These are phyloP conservation scores for Lecanosticta acicola DNA, from an alignment of 2,329 filamentous ascomycete genomes.

Conservation along the genomic window DNA sequence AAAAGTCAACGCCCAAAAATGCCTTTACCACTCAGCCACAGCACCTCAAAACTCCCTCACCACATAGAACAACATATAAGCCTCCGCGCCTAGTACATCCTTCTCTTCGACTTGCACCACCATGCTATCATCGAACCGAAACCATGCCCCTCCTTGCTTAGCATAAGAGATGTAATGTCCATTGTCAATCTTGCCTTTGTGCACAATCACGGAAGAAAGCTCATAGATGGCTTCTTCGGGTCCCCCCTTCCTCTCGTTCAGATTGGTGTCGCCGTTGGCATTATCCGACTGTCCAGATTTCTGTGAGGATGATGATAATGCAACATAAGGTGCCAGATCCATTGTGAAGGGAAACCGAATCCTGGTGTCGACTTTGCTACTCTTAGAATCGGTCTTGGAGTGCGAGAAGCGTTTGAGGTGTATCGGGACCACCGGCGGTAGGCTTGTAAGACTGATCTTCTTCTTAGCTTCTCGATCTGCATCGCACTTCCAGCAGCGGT, in stretches of 20 bases:
- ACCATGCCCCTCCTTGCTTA: slow-evolving; percentile 80
- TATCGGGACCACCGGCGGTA: slow-evolving; percentile 85
- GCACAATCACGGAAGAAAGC: slow-evolving; percentile 81
- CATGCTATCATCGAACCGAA: slow-evolving; percentile 91
- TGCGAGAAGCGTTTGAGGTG: slow-evolving; percentile 64
- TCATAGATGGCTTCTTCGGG: slow-evolving; percentile 66
- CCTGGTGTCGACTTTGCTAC: slow-evolving; percentile 79
- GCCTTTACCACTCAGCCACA: no score
- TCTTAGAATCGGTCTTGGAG: slow-evolving; percentile 58
- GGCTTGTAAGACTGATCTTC: slow-evolving; percentile 73
- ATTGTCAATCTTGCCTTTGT: slow-evolving; percentile 87
- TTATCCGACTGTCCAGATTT: slow-evolving; percentile 37
- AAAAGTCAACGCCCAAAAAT: no score
- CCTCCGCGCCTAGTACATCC: slow-evolving; percentile 78
- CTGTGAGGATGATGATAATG: slow-evolving; percentile 10
- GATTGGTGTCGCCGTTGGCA: slow-evolving; percentile 5
- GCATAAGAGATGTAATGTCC: slow-evolving; percentile 92
- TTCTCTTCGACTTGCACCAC: slow-evolving; percentile 78
- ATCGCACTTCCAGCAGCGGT: slow-evolving; percentile 76
- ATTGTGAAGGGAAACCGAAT: slow-evolving; percentile 81
- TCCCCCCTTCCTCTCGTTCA: slow-evolving; percentile 5
- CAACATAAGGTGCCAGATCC: slow-evolving; percentile 86
- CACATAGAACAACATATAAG: slow-evolving; percentile 82
- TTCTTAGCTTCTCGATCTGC: slow-evolving; percentile 71
- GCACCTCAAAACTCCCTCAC: slow-evolving; percentile 18